Base-by-base conservation (phyloP, 306 rosid species). In the Vigna hirtella region DNA sequence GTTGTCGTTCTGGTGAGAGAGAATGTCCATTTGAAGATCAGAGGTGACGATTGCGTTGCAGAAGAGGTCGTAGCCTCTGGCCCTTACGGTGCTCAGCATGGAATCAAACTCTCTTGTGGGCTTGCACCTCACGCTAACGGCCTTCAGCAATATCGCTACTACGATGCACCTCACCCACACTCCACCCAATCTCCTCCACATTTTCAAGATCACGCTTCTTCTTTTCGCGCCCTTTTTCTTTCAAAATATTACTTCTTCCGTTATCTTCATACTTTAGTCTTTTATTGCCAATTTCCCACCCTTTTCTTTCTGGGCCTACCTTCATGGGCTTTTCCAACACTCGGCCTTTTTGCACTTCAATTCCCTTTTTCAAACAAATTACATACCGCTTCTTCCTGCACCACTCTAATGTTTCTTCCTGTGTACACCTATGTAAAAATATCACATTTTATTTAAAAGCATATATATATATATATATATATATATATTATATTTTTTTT, bases 11-110 rank as follows among this genome's bases (percentile, higher is more conserved):
- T 43, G 14, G 15, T 43, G 49, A 6, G 64, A 32, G 34, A 77
- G 13, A 9, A 87, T 49, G 17, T 87, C 69, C 18, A 86, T 59
- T 45, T 85, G 87, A 59, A 91, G 85, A 68, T 89, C 92, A 12
- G 96, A 91, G 57, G 91, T 89, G 38, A 86, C 52, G 49, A 89
- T 89, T 67, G 96, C 90, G 78, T 89, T 89, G 87, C 89, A 85
- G 83, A 91, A 78, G 68, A 91, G 93, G 53, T 75, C 50, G 89
- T 86, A 91, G 6, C 96, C 92, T 28, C 83, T 72, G n/a, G 62
- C 73, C 22, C 96, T 66, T 77, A 91, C 81, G 34, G 72, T 79
- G 72, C 61, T 50, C 6, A 86, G 82, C 91, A 87, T 89, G 30
- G 86, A 76, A 6, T 87, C 88, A 9, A 82, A 79, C 58, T 91